Conservation (phyloP, 306 rosid species). For the Elaeagnus macrophylla region DNA sequence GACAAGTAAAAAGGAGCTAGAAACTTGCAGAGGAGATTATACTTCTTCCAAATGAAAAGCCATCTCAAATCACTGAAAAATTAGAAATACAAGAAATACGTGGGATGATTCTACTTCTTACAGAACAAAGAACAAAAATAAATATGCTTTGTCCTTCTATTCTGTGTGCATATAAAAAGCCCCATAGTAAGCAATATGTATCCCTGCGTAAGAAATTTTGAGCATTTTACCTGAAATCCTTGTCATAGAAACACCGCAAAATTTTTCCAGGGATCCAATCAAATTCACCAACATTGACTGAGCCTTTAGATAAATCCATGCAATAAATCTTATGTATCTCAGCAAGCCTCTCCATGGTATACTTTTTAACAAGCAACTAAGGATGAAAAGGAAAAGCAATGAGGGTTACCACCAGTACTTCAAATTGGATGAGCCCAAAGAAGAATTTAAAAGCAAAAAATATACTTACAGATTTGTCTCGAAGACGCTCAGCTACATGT, state of each 20-base stretch:
- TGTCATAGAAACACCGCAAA: conserved; percentile 84
- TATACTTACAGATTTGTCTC: conserved; percentile 87
- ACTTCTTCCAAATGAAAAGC: too few relatives aligned
- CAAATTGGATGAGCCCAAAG: conserved; percentile 9
- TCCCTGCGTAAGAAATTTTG: conserved; percentile 8
- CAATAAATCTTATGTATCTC: conserved; percentile 68
- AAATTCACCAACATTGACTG: conserved; percentile 39
- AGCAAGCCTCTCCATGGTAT: conserved; percentile 85
- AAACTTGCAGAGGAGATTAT: too few relatives aligned
- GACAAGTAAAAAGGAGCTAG: too few relatives aligned
- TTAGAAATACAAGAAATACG: too few relatives aligned
- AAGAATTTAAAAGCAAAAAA: conserved; percentile 4
- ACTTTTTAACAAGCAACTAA: conserved; percentile 86
- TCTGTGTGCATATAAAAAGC: background rate
- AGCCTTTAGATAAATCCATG: conserved; percentile 42
- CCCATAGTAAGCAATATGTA: background rate
- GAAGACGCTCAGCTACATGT: conserved; percentile 93
- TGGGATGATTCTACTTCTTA: too few relatives aligned
- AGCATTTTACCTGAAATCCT: conserved; percentile 77
- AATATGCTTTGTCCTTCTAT: background rate
- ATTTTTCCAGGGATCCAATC: conserved; percentile 94
- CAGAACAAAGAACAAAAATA: background rate
- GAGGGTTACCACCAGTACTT: conserved; percentile 11
- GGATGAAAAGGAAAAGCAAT: conserved; percentile 27
- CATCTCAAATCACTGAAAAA: too few relatives aligned